These are phyloP conservation scores for Camillea tinctor DNA, from an alignment of 2,329 filamentous ascomycete species.

Conservation along the genomic window DNA sequence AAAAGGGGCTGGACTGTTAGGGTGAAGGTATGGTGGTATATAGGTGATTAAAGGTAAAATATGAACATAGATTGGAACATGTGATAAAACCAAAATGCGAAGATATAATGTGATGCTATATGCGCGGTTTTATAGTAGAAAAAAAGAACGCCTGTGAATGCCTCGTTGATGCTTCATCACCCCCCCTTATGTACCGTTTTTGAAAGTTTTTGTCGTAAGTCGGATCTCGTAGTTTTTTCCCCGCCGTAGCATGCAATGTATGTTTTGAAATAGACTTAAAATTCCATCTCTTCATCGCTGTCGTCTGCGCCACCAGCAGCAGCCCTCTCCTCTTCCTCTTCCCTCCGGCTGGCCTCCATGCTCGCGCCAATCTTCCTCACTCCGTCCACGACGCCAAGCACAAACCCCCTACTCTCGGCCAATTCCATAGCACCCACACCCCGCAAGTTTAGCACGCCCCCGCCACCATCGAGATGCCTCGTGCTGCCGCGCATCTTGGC, in stretches of 20 bases:
- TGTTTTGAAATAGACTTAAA: slow-evolving; percentile 12
- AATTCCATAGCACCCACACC: slow-evolving; percentile 94
- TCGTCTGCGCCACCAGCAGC: slow-evolving; percentile 55
- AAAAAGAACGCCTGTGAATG: background rate
- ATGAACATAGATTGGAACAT: background rate
- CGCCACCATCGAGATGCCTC: slow-evolving; percentile 66
- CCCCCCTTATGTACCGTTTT: background rate
- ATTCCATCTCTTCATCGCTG: slow-evolving; percentile 56
- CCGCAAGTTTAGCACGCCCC: slow-evolving; percentile 64
- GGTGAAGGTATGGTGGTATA: background rate
- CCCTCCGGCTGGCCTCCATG: slow-evolving; percentile 72
- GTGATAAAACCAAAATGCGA: background rate
- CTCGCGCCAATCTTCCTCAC: slow-evolving; percentile 80
- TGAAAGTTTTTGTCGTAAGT: background rate
- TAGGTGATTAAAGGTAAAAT: background rate
- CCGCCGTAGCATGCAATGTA: background rate
- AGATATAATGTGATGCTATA: background rate
- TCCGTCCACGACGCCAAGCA: slow-evolving; percentile 83
- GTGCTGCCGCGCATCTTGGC: slow-evolving; percentile 82
- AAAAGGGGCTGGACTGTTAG: background rate
- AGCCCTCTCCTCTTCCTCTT: slow-evolving; percentile 69
- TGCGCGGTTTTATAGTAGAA: background rate
- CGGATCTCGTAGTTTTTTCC: background rate
- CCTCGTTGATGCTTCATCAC: background rate
- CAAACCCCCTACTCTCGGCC: slow-evolving; percentile 79